Base-by-base conservation (phyloP, 2,329 filamentous ascomycete genomes). In the Macroventuria anomochaeta region DNA sequence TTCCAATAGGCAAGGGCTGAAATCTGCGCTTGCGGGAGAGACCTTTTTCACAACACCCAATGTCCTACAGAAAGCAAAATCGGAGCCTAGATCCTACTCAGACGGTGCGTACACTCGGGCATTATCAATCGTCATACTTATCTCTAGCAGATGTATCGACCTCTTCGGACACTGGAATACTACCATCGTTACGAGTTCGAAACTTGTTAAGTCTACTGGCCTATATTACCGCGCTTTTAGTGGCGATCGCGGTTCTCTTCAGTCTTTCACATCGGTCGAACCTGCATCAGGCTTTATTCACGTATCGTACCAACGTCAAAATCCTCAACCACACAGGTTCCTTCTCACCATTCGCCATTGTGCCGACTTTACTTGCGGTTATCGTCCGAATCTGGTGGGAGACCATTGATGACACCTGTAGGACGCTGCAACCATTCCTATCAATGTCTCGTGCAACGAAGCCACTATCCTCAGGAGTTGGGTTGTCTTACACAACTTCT, bases 321-420 rank as follows among this genome's bases (percentile, higher is more conserved):
- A 4, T 43, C 3, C 25, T 43, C 17, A 18, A 29, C 1, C 18
- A 15, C 13, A 17, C 13, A 5, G 10, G 13, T 3, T n/a, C 18
- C 2, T 38, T 43, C 29, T 43, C 29, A 1, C 40, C 40, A 23
- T 25, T 43, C 5, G 28, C 40, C 4, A 23, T 43, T 10, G 11
- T 29, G 1, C 58, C 61, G 11, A 61, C 59, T 13, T 15, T 55
- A 2, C 20, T 61, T 3, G n/a, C 50, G 20, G 47, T 63, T 5
- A 29, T 32, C 3, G 28, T 63, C 7, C 49, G 55, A 23, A 31
- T 63, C 2, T 64, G 55, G 57, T 64, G 62, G 62, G 57, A 59
- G 10, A 31, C 43, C 1, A 20, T 64, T 7, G 62, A 64, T 32
- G 40, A 36, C 23, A 44, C 55, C 2, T 50, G 62, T 29, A 46